Conservation (phyloP, 2,329 filamentous ascomycete genomes). For the Nectriaceae sp. region DNA sequence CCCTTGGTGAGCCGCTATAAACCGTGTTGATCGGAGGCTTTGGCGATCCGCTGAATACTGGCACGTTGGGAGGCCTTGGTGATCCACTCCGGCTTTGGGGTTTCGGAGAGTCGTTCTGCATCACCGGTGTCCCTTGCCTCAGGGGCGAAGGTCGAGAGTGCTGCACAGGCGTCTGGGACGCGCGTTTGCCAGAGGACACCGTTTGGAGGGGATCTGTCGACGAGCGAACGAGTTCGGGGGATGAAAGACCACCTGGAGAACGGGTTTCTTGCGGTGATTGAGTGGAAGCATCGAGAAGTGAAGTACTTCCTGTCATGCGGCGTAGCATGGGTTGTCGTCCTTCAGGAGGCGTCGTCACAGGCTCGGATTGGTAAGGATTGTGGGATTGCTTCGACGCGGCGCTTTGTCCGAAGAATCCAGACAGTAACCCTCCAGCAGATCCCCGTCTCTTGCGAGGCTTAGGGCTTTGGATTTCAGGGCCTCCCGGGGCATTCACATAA, state of each 20-base stretch:
- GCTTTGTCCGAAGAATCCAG: slow-evolving; percentile 30
- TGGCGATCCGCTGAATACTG: not conserved
- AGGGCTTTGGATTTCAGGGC: slow-evolving; percentile 6
- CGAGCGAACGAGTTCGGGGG: slow-evolving; percentile 10
- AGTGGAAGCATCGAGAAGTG: slow-evolving; percentile 16
- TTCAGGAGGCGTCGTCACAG: slow-evolving; percentile 4
- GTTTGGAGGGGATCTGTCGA: not conserved
- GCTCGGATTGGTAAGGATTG: slow-evolving; percentile 10
- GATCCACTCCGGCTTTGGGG: not conserved
- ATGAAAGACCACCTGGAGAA: no score
- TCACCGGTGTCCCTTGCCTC: slow-evolving; percentile 6
- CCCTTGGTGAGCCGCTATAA: slow-evolving; percentile 17
- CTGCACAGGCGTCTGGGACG: slow-evolving; percentile 4
- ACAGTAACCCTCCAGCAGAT: slow-evolving; percentile 33
- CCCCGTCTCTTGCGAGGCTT: slow-evolving; percentile 30
- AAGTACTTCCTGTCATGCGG: slow-evolving; percentile 16
- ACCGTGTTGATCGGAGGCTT: not conserved
- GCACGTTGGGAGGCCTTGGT: not conserved
- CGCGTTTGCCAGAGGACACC: no score
- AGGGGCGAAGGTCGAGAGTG: slow-evolving; percentile 11
- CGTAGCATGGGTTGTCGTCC: slow-evolving; percentile 19
- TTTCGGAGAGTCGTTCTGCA: not conserved
- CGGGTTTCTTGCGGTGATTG: no score
- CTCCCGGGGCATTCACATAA: slow-evolving; percentile 5
- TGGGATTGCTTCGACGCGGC: slow-evolving; percentile 17